Evolutionary conservation across 2,329 filamentous ascomycete genomes (phyloP).

Genomic region (Hymenoscyphus albidus): DNA sequence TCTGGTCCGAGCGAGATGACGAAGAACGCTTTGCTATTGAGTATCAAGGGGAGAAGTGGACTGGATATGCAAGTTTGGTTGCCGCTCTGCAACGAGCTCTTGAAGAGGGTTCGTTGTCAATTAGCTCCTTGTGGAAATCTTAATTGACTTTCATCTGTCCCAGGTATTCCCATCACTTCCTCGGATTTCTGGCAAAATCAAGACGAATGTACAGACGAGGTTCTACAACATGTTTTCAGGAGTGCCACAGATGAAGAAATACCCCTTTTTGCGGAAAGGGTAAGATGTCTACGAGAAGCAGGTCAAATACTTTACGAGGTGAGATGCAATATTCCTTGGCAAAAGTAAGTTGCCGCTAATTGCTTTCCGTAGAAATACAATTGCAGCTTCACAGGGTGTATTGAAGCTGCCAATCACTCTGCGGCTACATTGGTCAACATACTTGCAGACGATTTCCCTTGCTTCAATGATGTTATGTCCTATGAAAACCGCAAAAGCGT

Average conservation of each 20-base stretch:
- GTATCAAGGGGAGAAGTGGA: slow-evolving; percentile 79
- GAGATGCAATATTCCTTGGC: slow-evolving; percentile 30
- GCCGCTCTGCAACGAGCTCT: slow-evolving; percentile 81
- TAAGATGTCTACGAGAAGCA: slow-evolving; percentile 77
- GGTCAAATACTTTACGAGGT: slow-evolving; percentile 76
- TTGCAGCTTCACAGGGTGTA: slow-evolving; percentile 68
- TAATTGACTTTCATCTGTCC: slow-evolving; percentile 22
- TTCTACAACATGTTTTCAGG: slow-evolving; percentile 74
- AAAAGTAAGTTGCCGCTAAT: slow-evolving; percentile 10
- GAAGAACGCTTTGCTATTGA: slow-evolving; percentile 78
- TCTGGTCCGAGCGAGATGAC: slow-evolving; percentile 71
- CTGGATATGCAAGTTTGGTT: slow-evolving; percentile 92
- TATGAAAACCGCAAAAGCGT: slow-evolving; percentile 72
- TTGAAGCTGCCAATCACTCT: slow-evolving; percentile 71
- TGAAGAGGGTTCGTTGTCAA: slow-evolving; percentile 64
- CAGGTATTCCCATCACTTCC: slow-evolving; percentile 82
- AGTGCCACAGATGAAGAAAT: slow-evolving; percentile 85
- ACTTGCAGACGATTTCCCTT: slow-evolving; percentile 74
- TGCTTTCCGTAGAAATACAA: slow-evolving; percentile 59
- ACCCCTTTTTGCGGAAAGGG: slow-evolving; percentile 73
- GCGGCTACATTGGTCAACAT: slow-evolving; percentile 83
- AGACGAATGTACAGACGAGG: slow-evolving; percentile 69
- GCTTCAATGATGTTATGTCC: slow-evolving; percentile 76
- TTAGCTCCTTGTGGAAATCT: not conserved
- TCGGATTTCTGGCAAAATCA: slow-evolving; percentile 82